Conservation (phyloP, 139 green algal species). For the Diplosphaera chodatii region DNA sequence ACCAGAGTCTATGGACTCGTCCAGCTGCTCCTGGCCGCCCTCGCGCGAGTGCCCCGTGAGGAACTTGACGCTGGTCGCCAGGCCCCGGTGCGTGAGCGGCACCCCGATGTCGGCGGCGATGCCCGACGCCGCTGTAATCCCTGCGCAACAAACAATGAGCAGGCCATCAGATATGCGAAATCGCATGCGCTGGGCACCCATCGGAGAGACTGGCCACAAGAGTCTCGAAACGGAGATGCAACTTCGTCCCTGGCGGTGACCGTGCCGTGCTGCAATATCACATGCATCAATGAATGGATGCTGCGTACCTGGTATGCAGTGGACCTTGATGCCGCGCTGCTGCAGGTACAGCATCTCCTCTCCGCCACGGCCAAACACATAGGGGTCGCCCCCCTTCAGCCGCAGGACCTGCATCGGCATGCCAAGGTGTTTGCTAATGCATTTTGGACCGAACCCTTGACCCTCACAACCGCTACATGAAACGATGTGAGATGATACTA, state of each 20-base stretch:
- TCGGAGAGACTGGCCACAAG: too few species aligned
- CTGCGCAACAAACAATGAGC: conserved; percentile 11
- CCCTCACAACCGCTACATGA: too few species aligned
- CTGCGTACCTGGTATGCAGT: conserved; percentile 82
- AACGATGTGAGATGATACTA: too few species aligned
- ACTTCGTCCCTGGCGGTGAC: too few species aligned
- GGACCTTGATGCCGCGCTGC: conserved; percentile 67
- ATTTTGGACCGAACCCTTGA: too few species aligned
- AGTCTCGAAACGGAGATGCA: too few species aligned
- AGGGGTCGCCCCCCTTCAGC: conserved; percentile 92
- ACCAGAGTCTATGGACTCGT: conserved; percentile 28
- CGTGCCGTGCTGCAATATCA: too few species aligned
- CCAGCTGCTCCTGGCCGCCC: conserved; percentile 66
- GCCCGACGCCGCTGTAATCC: conserved; percentile 60
- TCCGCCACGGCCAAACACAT: conserved; percentile 90
- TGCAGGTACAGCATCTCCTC: conserved; percentile 89
- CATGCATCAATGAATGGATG: too few species aligned
- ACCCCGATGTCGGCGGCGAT: conserved; percentile 84
- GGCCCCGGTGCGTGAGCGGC: conserved; percentile 90
- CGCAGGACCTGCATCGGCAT: conserved; percentile 54
- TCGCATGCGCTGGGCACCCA: too few species aligned
- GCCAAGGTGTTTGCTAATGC: too few species aligned
- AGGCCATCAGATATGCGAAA: too few species aligned
- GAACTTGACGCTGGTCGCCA: conserved; percentile 84
- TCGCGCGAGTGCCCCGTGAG: conserved; percentile 89